Evolutionary conservation across 2,329 filamentous ascomycete species (phyloP), one percentile per base, ranked within the genome.

Genomic region (Botrytis tulipae): DNA sequence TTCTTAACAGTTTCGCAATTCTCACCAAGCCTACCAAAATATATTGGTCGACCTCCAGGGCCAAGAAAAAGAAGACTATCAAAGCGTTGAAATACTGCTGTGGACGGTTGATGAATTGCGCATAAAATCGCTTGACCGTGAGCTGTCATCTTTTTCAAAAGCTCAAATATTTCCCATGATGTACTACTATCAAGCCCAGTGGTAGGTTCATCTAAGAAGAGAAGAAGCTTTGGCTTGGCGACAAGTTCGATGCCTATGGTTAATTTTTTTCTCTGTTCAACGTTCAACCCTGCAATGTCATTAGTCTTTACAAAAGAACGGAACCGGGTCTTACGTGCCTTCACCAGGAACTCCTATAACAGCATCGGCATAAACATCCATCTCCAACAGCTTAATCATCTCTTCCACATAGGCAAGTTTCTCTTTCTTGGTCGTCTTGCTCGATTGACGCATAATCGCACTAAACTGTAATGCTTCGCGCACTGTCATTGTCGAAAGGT

Each of bases 71-170:
- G 86, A 12, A 96, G 87, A 74, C 92, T 88, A 79, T 95, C 93
- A 81, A 96, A 98, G 69, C 93, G 91, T 82, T 97, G 93, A 86
- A 98, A 97, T 72, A 98, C 86, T 88, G 97, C 94, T 46, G 94
- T 94, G 12, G 93, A 97, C 18, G 95, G 95, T 83, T 98, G 95
- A 81, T 98, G 95, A 74, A 98, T 97, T 10, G 95, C 97, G 84
- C 94, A 97, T 20, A 98, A 89, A 82, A 98, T 93, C 67, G 95
- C 94, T 81, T 96, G 93, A 22, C 95, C 95, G 76, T 90, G 92
- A 82, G 95, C 92, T 78, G 93, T 93, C 62, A 98, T 86, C 83
- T 96, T 97, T 83, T 96, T 92, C 63, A 98, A 87, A 32, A 98
- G 87, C 81, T 94, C 91, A 63, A 94, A 87, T 80, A 97, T 97